Evolutionary conservation across 1,284 basidiomycete species (phyloP), one percentile per base, ranked within the genome.

Genomic region (Neolentinus lepideus): DNA sequence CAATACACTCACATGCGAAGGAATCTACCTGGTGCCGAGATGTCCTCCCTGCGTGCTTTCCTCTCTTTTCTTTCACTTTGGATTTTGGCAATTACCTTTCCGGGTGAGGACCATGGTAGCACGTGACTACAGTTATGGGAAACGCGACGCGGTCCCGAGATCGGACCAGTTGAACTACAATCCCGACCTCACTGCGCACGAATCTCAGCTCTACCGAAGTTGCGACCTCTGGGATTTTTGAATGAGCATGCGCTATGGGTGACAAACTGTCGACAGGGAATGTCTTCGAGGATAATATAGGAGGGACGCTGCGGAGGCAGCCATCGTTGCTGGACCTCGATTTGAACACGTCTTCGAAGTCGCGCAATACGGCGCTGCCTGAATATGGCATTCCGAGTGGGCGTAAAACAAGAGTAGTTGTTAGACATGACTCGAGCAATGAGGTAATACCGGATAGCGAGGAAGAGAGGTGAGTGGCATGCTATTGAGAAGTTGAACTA

Each of bases 401-500:
- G n/a, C 29, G 6, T 31, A 43, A 16, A 21, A 16, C 16, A 16
- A 43, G 38, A 43, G 38, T 16, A 6, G 8, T 43, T n/a, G 16
- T 16, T 16, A 43, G 16, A 16, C 38, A 21, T 21, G 38, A 43
- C 38, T 43, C 38, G 38, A 43, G 38, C n/a, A 50, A 56, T n/a
- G 54, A 57, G 27, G 58, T 62, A n/a, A 61, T 65, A 33, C 62
- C 63, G 1, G 65, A 66, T 54, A 65, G 63, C 50, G 65, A 66
- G 53, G 64, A 66, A 46, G 65, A 66, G 51, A 50, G 54, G 27
- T 25, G 19, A 10, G 54, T 33, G 24, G 46, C 47, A 22, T 12
- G 2, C 22, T 31, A 8, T 6, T 27, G 21, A 24, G 38, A 14
- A 14, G 35, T 24, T 54, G 24, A 22, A 22, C 24, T 14, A 25